Base-by-base conservation (phyloP, 345 rosid genomes). In the Aurinia saxatilis region DNA sequence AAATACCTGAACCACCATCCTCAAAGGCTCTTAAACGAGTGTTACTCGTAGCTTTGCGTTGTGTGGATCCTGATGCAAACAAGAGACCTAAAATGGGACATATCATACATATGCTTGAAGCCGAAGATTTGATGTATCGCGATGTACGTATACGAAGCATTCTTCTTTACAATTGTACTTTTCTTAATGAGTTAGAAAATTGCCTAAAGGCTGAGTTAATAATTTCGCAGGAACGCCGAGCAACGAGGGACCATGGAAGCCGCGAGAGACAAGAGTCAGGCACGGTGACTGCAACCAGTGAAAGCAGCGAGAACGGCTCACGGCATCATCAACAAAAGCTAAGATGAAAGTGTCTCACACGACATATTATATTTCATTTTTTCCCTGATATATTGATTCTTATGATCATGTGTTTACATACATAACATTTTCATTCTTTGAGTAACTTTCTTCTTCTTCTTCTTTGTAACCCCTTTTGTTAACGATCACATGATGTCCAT, bases 101-200 rank as follows among this genome's bases (percentile, higher is more conserved):
- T 69, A 60, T 91, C 6, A 75, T 91, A 15, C 95, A 91, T 67
- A 86, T 91, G 98, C 89, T 91, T 41, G 96, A 91, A 82, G 87
- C 92, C 49, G 92, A 88, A 71, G 96, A 88, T 46, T 59, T 77
- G 4, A 83, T 81, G 15, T 83, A 60, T 75, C 83, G 75, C 68
- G 92, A 91, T 56, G 98, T 86, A 73, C 13, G 72, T 60, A 41
- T 50, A 12, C 6, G 9, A 33, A 19, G 1, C 31, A 27, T 27
- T 10, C 40, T 37, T 10, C 36, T 33, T 12, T 7, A 8, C 18
- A 7, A 10, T 48, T 21, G 27, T 13, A 16, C 35, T 41, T 33
- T 9, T 41, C 19, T 2, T 19, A 38, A 13, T 0, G 6, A 9
- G 52, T 33, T 67, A 0, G 7, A 34, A 60, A 25, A 29, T 12